Conservation (phyloP, 2,329 filamentous ascomycete genomes). For the Gnomoniopsis sp. region DNA sequence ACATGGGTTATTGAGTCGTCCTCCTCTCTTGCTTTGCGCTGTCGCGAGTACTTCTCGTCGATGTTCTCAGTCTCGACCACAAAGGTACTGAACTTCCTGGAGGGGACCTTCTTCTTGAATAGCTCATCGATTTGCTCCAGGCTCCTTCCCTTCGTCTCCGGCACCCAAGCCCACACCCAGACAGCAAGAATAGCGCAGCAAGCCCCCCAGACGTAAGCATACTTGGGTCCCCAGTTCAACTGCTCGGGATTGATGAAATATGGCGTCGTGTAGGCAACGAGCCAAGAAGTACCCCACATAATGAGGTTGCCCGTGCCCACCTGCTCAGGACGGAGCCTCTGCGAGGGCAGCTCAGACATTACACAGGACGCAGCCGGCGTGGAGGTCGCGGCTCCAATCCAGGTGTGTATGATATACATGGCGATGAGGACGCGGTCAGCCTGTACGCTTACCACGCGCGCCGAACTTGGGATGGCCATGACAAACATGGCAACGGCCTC, state of each 20-base stretch:
- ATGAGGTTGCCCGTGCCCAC: not conserved
- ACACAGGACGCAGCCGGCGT: not conserved
- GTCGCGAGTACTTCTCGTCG: not conserved
- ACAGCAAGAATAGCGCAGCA: not conserved
- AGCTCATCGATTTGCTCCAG: constrained; percentile 2
- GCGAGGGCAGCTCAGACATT: not conserved
- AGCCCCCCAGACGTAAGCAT: not conserved
- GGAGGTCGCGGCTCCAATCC: not conserved
- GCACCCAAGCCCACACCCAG: not conserved
- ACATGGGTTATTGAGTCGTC: no score
- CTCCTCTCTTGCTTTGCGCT: not conserved
- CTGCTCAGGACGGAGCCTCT: not conserved
- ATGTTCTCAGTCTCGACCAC: not conserved
- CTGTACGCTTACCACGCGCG: not conserved
- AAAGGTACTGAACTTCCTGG: not conserved
- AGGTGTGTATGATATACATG: not conserved
- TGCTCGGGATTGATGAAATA: not conserved
- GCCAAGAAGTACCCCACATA: not conserved
- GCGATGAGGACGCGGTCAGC: not conserved
- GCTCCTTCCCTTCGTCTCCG: not conserved
- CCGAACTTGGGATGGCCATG: no score
- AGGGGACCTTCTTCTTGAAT: not conserved
- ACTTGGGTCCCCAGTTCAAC: not conserved
- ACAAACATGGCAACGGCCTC: not conserved
- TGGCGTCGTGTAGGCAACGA: not conserved